Evolutionary conservation across 495 filamentous ascomycete genomes (phyloP), one percentile per base, ranked within the genome.

Genomic region (Evansstolkia leycettana): DNA sequence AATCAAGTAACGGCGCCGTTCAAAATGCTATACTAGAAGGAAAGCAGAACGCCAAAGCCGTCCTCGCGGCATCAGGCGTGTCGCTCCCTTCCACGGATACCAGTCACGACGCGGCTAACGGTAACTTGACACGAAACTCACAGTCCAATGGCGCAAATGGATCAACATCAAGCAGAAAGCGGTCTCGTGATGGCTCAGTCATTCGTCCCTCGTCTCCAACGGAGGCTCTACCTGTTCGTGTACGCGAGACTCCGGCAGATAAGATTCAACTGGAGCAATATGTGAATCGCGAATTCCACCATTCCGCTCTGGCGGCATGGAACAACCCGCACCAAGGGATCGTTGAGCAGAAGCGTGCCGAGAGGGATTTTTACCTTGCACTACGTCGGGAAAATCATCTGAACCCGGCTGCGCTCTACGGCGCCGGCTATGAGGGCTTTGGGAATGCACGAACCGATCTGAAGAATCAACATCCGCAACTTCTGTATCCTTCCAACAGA

Each of bases 341-440:
- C 60, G 45, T 60, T 54, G 52, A 67, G 43, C 50, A 70, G 31
- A 72, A 75, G 42, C 64, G 66, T 28, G 50, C 57, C 13, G 75
- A 82, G 47, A 54, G 59, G 12, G 61, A 76, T 27, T 72, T 61
- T 36, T 69, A 69, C 32, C 44, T 71, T 28, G 50, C 63, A 8
- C 35, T 74, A 16, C 61, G 67, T 23, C 64, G 62, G 13, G 60
- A 69, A 34, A 66, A 67, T 27, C 57, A 67, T 23, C 38, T 50
- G 31, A 67, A 80, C 47, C 78, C 80, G 8, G 76, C 64, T 19
- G 65, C 64, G 1, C 52, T 84, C 12, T 83, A 75, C 50, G 90
- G 90, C 27, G 65, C 78, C 37, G 90, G 90, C 34, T 98, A 92
- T 52, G 75, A 70, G 50, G 92, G 88, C 27, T 92, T 84, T 54